A percentile compares a stretch with the other conserved stretches of the same genome.
Evolutionary conservation across 352 stramenopile genomes (phyloP).

Genomic region (Phytophthora pinifolia): DNA sequence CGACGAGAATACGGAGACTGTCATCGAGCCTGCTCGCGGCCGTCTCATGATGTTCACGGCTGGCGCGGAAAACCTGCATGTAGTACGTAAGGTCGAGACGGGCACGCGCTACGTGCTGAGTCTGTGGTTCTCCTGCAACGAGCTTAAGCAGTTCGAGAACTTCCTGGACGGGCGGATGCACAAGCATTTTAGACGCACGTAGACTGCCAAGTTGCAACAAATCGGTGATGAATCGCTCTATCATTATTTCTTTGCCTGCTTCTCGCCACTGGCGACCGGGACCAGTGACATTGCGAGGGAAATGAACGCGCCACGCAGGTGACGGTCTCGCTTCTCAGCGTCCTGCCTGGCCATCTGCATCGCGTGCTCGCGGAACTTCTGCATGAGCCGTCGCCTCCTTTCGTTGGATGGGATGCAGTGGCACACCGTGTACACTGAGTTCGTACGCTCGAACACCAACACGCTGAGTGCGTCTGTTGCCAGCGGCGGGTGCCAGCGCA

Average conservation of each 20-base stretch:
- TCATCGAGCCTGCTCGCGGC: constrained; percentile 72
- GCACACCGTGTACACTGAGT: constrained; percentile 58
- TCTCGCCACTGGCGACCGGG: constrained; percentile 1
- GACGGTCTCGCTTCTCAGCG: constrained; percentile 40
- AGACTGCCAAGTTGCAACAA: constrained; percentile 12
- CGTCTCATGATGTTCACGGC: constrained; percentile 91
- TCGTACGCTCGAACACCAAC: constrained; percentile 59
- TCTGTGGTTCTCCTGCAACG: constrained; percentile 94
- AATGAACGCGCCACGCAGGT: constrained; percentile 55
- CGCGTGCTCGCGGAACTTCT: constrained; percentile 56
- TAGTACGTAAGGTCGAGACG: constrained; percentile 69
- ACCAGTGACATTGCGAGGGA: constrained; percentile 46
- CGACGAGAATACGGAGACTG: constrained; percentile 67
- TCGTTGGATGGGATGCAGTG: constrained; percentile 61
- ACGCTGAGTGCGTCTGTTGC: constrained; percentile 37
- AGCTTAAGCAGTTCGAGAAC: constrained; percentile 80
- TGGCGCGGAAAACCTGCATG: constrained; percentile 87
- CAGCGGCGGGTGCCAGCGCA: constrained; percentile 47
- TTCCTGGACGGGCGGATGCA: constrained; percentile 90
- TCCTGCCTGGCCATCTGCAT: constrained; percentile 37
- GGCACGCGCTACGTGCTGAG: constrained; percentile 88
- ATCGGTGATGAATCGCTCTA: constrained; percentile 6
- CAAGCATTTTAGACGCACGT: constrained; percentile 64
- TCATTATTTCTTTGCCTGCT: constrained; percentile 10
- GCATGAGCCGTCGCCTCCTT: constrained; percentile 43